A percentile compares a stretch with the other conserved stretches of the same genome.
Evolutionary conservation across 139 green algal species (phyloP).

Genomic region (Coelastrella sp.): DNA sequence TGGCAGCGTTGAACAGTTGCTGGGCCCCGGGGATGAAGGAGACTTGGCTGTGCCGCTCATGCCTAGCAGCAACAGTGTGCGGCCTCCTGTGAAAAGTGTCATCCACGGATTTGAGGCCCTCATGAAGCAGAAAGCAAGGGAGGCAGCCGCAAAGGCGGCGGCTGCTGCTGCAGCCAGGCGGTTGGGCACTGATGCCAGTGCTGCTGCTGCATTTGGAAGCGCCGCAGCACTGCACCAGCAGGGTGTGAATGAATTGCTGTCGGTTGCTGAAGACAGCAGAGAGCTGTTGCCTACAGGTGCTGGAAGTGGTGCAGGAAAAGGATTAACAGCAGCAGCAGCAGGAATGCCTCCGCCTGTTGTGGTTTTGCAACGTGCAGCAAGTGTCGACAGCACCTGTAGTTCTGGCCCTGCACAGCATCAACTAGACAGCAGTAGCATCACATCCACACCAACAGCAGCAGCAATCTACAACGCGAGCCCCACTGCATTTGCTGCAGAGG

Average conservation of each 20-base stretch:
- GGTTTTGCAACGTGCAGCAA: background rate
- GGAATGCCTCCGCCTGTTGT: background rate
- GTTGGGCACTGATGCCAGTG: background rate
- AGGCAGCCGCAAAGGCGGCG: background rate
- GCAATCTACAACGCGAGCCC: constrained; percentile 22
- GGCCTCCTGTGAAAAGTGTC: constrained; percentile 20
- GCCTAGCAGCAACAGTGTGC: constrained; percentile 4
- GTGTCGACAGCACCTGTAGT: background rate
- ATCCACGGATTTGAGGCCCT: constrained; percentile 22
- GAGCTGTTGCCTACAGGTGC: background rate
- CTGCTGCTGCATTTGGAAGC: background rate
- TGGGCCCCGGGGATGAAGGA: background rate
- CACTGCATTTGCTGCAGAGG: background rate
- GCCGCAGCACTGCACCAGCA: background rate
- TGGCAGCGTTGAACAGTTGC: background rate
- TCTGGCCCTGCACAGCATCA: background rate
- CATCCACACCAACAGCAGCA: constrained; percentile 25
- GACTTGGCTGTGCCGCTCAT: background rate
- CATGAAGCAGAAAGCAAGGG: background rate
- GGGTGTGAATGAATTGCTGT: background rate
- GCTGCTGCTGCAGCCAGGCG: background rate
- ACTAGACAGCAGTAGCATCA: background rate
- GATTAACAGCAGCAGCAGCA: background rate
- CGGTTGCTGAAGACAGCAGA: background rate
- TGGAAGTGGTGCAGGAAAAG: background rate